phyloP scores from a whole-genome alignment of 2,329 filamentous ascomycete species.

The Magnaporthales sp. region DNA sequence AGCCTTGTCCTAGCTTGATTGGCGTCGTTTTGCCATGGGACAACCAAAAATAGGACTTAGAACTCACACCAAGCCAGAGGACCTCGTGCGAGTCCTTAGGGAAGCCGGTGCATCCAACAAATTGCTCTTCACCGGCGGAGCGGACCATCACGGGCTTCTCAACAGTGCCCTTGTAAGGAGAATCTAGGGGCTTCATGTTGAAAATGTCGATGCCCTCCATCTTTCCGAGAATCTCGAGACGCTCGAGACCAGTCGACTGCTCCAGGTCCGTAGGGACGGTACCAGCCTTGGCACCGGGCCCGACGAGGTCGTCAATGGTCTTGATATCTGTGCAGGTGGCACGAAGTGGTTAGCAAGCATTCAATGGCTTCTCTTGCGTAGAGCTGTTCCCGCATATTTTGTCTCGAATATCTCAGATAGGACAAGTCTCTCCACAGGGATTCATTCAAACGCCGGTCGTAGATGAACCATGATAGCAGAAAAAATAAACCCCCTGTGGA shows the following conservation, averaged over 20 bases:
- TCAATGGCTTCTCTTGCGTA: not conserved
- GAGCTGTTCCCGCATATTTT: not conserved
- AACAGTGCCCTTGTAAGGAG: constrained; percentile 58
- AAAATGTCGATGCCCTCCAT: constrained; percentile 98
- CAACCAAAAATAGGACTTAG: constrained; percentile 1
- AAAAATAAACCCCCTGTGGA: too few species aligned
- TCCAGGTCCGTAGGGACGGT: constrained; percentile 89
- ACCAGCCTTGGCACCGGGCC: constrained; percentile 72
- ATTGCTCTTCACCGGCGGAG: constrained; percentile 93
- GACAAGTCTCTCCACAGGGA: not conserved
- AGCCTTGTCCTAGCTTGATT: not conserved
- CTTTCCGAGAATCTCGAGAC: constrained; percentile 97
- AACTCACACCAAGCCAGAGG: constrained; percentile 79
- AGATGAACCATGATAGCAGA: not conserved
- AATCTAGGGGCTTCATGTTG: constrained; percentile 94
- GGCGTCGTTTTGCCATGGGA: not conserved
- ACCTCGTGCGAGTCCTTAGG: constrained; percentile 88
- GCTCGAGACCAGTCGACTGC: constrained; percentile 94
- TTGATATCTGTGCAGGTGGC: constrained; percentile 61
- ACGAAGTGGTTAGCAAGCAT: constrained; percentile 9
- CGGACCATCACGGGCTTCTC: constrained; percentile 85
- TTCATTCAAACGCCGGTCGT: not conserved
- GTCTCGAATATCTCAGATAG: not conserved
- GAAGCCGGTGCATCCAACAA: constrained; percentile 88
- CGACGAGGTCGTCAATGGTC: constrained; percentile 70